phyloP scores from a whole-genome alignment of 2,329 filamentous ascomycete genomes.

The Trichoderma atrobrunneum region DNA sequence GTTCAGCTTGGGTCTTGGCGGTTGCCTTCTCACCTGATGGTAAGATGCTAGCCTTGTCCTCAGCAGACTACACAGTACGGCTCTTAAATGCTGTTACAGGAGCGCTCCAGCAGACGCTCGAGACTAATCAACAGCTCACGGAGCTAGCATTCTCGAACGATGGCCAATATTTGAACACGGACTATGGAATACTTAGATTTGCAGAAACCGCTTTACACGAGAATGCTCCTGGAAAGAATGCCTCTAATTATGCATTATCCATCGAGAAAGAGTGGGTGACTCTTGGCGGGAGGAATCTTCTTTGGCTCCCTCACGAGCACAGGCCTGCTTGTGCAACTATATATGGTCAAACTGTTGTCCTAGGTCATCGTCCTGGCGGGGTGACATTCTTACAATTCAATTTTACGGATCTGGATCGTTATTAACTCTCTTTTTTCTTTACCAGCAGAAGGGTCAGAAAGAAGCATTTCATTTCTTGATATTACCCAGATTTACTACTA shows the following conservation, averaged over 20 bases:
- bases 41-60: neutral
- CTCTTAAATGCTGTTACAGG: neutral
- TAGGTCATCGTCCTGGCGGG: neutral
- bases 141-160: neutral
- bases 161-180: neutral
- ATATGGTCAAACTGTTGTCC: neutral
- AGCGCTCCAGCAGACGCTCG: neutral
- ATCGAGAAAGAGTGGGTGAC: neutral
- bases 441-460: no score
- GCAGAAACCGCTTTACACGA: neutral
- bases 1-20: no score
- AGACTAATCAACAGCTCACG: neutral
- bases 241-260: neutral
- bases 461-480: no score
- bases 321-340: neutral
- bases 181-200: neutral
- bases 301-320: neutral
- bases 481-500: no score
- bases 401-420: neutral
- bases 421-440: no score
- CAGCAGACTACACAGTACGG: neutral
- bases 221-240: no score
- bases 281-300: neutral
- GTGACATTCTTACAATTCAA: neutral
- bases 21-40: no score